Percentiles rank a stretch among this genome's conserved stretches.
Conservation (phyloP, 768 basidiomycete species). For the Calocera cornea region DNA sequence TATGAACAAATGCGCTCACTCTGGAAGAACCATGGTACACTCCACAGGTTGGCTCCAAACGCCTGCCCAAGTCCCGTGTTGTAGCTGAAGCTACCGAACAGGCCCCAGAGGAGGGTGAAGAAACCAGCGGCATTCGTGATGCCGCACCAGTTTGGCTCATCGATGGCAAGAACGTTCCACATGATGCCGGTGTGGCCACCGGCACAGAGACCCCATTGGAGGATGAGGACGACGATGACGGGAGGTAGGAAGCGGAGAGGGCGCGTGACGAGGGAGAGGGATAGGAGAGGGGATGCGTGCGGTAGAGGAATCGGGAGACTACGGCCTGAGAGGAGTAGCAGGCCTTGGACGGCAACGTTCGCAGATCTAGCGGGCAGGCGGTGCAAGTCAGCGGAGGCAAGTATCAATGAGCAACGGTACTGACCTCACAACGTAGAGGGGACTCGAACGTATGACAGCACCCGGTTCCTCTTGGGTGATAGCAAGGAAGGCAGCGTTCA, state of each 20-base stretch:
- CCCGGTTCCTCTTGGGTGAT: constrained; percentile 9
- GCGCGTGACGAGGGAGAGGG: constrained; percentile 19
- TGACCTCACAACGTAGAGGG: constrained; percentile 19
- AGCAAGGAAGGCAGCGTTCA: constrained; percentile 10
- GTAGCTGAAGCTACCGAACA: constrained; percentile 20
- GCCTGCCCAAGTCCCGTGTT: constrained; percentile 18
- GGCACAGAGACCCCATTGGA: constrained; percentile 21
- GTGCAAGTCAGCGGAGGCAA: neutral
- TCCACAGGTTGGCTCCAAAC: constrained; percentile 22
- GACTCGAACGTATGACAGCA: constrained; percentile 18
- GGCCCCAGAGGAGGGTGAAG: constrained; percentile 19
- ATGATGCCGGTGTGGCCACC: constrained; percentile 14
- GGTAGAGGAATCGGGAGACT: constrained; percentile 17
- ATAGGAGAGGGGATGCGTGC: constrained; percentile 16
- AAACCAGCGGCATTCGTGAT: constrained; percentile 18
- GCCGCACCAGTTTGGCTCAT: constrained; percentile 20
- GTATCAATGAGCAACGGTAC: neutral
- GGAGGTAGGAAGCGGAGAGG: constrained; percentile 23
- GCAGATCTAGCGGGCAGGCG: constrained; percentile 12
- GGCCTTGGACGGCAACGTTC: constrained; percentile 18
- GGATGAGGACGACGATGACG: constrained; percentile 18
- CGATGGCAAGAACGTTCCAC: constrained; percentile 21
- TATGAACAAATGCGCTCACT: constrained; percentile 17
- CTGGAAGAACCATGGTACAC: constrained; percentile 22
- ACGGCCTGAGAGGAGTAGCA: constrained; percentile 20